A percentile compares a stretch with the other conserved stretches of the same genome.
These are phyloP conservation scores for Beauveria asiatica DNA, from an alignment of 2,329 filamentous ascomycete species.

Conservation along the genomic window DNA sequence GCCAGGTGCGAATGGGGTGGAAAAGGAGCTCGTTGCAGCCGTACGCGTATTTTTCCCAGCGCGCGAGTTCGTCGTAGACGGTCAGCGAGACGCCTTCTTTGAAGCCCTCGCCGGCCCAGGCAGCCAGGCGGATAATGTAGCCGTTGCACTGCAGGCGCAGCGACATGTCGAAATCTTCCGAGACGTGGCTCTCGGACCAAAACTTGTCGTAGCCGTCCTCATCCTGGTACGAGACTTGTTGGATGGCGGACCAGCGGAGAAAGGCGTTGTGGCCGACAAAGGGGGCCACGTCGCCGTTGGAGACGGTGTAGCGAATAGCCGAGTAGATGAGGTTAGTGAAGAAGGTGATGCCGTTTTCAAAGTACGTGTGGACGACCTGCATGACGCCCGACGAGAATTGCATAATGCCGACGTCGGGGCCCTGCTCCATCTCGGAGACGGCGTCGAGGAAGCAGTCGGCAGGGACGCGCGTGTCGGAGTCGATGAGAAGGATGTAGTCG, in stretches of 20 bases:
- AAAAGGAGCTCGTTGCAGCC: conserved; percentile 65
- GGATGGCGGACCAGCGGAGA: conserved; percentile 52
- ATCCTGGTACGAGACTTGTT: conserved; percentile 32
- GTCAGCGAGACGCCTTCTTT: conserved; percentile 67
- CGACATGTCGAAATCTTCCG: conserved; percentile 70
- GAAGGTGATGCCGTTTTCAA: conserved; percentile 66
- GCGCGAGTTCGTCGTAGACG: conserved; percentile 62
- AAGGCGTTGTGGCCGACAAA: conserved; percentile 76
- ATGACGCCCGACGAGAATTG: conserved; percentile 69
- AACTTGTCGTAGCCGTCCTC: conserved; percentile 51
- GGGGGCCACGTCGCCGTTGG: conserved; percentile 62
- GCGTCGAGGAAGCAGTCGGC: conserved; percentile 59
- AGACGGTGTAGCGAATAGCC: conserved; percentile 61
- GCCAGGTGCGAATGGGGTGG: conserved; percentile 56
- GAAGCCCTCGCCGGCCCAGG: conserved; percentile 61
- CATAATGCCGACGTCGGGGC: conserved; percentile 61
- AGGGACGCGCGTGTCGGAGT: conserved; percentile 62
- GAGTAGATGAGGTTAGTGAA: conserved; percentile 74
- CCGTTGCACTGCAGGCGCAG: conserved; percentile 61
- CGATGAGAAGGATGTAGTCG: conserved; percentile 59
- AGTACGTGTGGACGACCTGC: conserved; percentile 64
- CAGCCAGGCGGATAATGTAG: conserved; percentile 59
- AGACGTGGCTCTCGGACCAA: conserved; percentile 70
- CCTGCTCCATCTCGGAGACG: conserved; percentile 61
- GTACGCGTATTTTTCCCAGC: conserved; percentile 68